Evolutionary conservation across 805 yeast genomes (phyloP).

Genomic region (Candida schatavii): DNA sequence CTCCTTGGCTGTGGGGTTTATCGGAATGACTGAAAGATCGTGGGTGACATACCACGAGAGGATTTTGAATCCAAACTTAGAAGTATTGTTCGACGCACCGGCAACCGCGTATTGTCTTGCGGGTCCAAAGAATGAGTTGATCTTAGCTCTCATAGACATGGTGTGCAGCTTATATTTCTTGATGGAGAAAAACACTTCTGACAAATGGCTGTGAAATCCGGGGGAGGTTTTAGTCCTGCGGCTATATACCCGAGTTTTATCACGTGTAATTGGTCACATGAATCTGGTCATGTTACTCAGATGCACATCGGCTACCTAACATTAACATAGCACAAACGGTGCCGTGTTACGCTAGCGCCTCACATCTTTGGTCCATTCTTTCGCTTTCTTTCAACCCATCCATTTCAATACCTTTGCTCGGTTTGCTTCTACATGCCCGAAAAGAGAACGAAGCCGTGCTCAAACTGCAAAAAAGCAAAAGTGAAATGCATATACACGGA

Average conservation of each 20-base stretch:
- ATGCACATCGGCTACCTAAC: no score
- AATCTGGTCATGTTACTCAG: no score
- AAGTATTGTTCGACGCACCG: slow-evolving; percentile 66
- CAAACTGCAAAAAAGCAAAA: slow-evolving; percentile 59
- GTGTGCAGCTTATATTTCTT: no score
- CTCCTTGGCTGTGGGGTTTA: slow-evolving; percentile 54
- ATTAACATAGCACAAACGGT: no score
- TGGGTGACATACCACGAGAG: slow-evolving; percentile 63
- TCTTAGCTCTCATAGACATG: slow-evolving; percentile 38
- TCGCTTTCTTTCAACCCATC: no score
- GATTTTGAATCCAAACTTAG: slow-evolving; percentile 70
- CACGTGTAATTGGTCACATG: no score
- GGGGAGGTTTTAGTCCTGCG: neutral
- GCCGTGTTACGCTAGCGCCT: no score
- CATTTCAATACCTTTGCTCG: no score
- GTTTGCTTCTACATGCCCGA: slow-evolving; percentile 22
- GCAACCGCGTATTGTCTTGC: slow-evolving; percentile 58
- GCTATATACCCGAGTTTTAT: no score
- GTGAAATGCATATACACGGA: slow-evolving; percentile 56
- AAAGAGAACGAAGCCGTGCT: slow-evolving; percentile 57
- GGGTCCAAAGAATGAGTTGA: slow-evolving; percentile 49
- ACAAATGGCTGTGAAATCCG: neutral
- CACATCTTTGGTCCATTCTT: no score
- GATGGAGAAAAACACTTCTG: neutral
- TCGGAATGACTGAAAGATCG: slow-evolving; percentile 58